Conservation (phyloP, 441 rosid genomes). For the Adansonia gregorii region DNA sequence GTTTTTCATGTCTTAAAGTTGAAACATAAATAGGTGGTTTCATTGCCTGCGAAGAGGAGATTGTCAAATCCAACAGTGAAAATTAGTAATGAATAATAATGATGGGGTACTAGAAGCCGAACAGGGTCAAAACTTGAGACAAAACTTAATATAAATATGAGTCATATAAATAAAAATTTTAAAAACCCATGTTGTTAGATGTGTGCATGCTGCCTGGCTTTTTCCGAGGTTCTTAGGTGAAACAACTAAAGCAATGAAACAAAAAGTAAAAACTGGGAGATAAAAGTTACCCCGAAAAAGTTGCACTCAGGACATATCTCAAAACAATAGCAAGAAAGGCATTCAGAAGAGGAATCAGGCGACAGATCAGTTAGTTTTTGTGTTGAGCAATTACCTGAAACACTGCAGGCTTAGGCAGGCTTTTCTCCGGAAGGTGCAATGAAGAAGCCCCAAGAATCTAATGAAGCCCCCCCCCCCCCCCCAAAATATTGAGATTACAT, state of each 20-base stretch:
- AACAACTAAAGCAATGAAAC: conserved; percentile 45
- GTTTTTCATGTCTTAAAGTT: conserved; percentile 40
- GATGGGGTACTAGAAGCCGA: neutral
- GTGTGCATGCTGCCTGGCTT: conserved; percentile 49
- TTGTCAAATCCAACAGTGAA: conserved; percentile 18
- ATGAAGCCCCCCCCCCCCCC: conserved; percentile 25
- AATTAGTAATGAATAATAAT: neutral
- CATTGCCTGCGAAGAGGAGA: conserved; percentile 41
- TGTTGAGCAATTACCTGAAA: conserved; percentile 47
- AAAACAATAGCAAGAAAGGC: neutral
- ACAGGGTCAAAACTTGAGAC: conserved; percentile 7
- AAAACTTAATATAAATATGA: neutral
- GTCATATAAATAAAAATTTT: neutral
- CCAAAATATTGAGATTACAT: conserved; percentile 4
- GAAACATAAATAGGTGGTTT: conserved; percentile 25
- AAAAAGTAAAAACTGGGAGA: neutral
- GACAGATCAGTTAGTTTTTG: neutral
- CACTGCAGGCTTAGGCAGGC: conserved; percentile 43
- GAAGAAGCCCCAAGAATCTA: conserved; percentile 56
- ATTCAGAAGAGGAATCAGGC: neutral
- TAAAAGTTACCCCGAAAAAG: neutral
- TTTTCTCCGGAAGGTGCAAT: conserved; percentile 43
- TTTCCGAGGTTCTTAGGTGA: conserved; percentile 60
- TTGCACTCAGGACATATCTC: neutral
- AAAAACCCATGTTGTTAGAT: conserved; percentile 38